phyloP scores from a whole-genome alignment of 805 yeast genomes.

The Cyberlindnera amylophila region DNA sequence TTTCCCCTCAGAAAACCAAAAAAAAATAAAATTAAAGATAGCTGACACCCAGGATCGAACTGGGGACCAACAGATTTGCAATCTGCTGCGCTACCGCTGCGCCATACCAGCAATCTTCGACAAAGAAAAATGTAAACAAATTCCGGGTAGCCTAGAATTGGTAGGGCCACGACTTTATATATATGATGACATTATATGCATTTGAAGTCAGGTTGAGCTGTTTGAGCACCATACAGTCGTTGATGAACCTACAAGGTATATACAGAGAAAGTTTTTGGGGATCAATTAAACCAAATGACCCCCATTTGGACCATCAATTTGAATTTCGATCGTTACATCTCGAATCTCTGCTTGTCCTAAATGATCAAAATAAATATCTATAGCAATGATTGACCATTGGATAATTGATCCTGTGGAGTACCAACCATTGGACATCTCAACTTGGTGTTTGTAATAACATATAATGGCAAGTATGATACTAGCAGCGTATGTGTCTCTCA shows the following conservation, averaged over 20 bases:
- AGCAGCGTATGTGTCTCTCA: slow-evolving; percentile 1
- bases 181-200: too few relatives aligned
- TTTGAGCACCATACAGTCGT: too few relatives aligned
- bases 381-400: slow-evolving; percentile 7
- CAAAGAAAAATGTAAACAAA: neutral
- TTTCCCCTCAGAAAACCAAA: too few relatives aligned
- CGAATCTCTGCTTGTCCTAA: slow-evolving; percentile 1
- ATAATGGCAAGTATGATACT: neutral
- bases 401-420: slow-evolving; percentile 7
- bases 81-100: slow-evolving; percentile 99
- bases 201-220: too few relatives aligned
- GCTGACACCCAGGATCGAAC: slow-evolving; percentile 71
- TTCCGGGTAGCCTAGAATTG: neutral
- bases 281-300: slow-evolving; percentile 3
- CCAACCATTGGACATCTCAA: slow-evolving; percentile 6
- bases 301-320: neutral
- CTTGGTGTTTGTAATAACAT: slow-evolving; percentile 10
- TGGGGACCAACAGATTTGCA: slow-evolving; percentile 98
- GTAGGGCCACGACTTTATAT: neutral
- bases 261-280: neutral
- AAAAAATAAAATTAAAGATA: slow-evolving; percentile 1
- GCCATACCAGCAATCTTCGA: slow-evolving; percentile 43
- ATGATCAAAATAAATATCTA: slow-evolving; percentile 7
- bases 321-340: slow-evolving; percentile 2
- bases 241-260: neutral